Percentiles rank a stretch among this genome's conserved stretches.
Conservation (phyloP, 495 filamentous ascomycete genomes). For the Podospora fimiseda region DNA sequence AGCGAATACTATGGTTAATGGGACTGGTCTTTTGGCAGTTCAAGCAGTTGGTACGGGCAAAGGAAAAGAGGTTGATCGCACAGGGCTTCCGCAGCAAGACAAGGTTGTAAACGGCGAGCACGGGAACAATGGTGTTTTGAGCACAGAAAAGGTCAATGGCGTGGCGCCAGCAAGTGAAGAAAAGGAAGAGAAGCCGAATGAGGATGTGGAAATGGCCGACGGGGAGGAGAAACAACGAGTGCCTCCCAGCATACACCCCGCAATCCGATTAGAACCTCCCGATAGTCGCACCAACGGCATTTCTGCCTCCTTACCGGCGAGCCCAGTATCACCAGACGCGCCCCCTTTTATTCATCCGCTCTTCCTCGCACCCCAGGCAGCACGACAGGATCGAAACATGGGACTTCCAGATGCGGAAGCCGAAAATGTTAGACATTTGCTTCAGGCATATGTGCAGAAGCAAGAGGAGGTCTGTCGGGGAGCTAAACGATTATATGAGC, state of each 20-base stretch:
- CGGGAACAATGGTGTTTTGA: slow-evolving; percentile 10
- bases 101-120: slow-evolving; percentile 14
- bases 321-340: slow-evolving; percentile 34
- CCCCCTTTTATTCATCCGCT: slow-evolving; percentile 68
- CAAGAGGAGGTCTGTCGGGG: slow-evolving; percentile 91
- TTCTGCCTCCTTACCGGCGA: neutral
- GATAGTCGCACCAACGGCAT: neutral
- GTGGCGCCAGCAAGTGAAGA: neutral
- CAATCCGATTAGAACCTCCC: slow-evolving; percentile 1
- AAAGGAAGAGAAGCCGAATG: slow-evolving; percentile 8
- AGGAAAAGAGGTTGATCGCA: neutral
- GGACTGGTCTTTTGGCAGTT: neutral
- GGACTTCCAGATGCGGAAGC: slow-evolving; percentile 77
- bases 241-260: neutral
- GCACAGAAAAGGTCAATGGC: slow-evolving; percentile 4
- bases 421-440: slow-evolving; percentile 75
- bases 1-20: neutral
- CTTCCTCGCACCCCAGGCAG: slow-evolving; percentile 65
- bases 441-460: slow-evolving; percentile 86
- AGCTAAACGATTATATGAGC: slow-evolving; percentile 65
- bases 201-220: slow-evolving; percentile 46
- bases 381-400: slow-evolving; percentile 69
- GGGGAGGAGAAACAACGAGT: slow-evolving; percentile 1
- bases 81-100: slow-evolving; percentile 1
- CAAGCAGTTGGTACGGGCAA: neutral